Base-by-base conservation (phyloP, 306 rosid genomes). In the Rubus idaeus region DNA sequence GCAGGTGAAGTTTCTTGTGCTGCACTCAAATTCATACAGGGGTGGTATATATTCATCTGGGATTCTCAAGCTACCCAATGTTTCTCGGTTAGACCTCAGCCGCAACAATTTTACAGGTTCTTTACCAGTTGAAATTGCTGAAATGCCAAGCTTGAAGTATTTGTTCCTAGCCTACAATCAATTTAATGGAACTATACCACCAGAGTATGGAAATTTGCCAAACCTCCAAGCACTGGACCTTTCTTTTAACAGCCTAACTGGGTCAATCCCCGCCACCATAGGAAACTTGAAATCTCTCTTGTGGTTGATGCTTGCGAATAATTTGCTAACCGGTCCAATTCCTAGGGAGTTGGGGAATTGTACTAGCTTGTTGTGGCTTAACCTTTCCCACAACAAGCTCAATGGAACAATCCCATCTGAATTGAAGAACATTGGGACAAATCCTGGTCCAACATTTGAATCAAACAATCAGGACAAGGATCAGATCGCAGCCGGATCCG, bases 241-340 rank as follows among this genome's bases (percentile, higher is more conserved):
- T 61, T 83, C 91, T 39, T 89, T 57, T 80, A 95, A 95, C 89
- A 79, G 16, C 41, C 58, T 95, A 80, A 87, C 60, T 30, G 99
- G 97, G 18, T 45, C 91, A 64, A 89, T 95, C 73, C 99, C 99
- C 10, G 66, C 85, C 47, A 86, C 84, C 77, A n/a, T 95, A 20
- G 99, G 99, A 46, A 91, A 91, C 44, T 80, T 95, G 81, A 89
- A 44, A 17, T 90, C 94, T 60, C 97, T 95, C 50, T 69, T 95
- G 56, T 95, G 99, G 99, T 76, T 95, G 81, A 95, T 95, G 99
- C 91, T 95, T 13, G 99, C 97, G 4, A 80, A 86, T 78, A 95
- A 95, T 79, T 83, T 78, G 13, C 83, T 95, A 71, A 79, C 80
- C 0, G 99, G 96, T 21, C 74, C 79, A 77, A 95, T 95, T 76